Base-by-base conservation (phyloP, 2,329 filamentous ascomycete genomes). In the Lecanicillium sp. region DNA sequence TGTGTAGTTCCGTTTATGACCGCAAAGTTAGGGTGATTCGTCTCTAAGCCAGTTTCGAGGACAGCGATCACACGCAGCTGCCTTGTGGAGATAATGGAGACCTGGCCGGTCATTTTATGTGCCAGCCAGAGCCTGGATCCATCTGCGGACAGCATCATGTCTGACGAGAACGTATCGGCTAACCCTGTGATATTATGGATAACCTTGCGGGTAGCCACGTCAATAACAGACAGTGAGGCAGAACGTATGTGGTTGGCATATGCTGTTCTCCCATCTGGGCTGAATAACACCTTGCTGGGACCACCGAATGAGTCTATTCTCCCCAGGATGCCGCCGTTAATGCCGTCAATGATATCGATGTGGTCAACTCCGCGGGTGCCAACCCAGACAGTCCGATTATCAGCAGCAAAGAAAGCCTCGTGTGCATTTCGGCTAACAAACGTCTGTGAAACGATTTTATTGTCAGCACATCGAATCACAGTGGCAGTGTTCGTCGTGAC, bases 221-320 rank as follows among this genome's bases (percentile, higher is more conserved):
- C 36, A 29, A 44, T 44, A 30, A 46, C 30, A 17, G 43, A 41
- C 4, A 46, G 29, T n/a, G 40, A 43, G 7, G 44, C 25, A 2
- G 39, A 42, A 5, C 43, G 35, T 27, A 45, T 37, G 27, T 46
- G 44, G 29, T 46, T 46, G 3, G 43, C 40, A 18, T 46, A 45
- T 10, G 44, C 44, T 15, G 27, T 35, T 15, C 27, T 33, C 13
- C 44, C 44, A 9, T 46, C 40, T n/a, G 34, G 43, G 19, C 42
- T 44, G 34, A 46, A 46, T 11, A 46, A 39, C 13, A 46, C 39
- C 13, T 46, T 46, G 32, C 42, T 46, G 20, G 44, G 43, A 17
- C 44, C 44, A 15, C 43, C 44, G 5, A 31, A 39, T 9, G 44
- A 45, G 11, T 33, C 15, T 7, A 46, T 34, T 14, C 38, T 29